A percentile compares a stretch with the other conserved stretches of the same genome.
phyloP scores from a whole-genome alignment of 1,284 basidiomycete species.

The Trichosporon ovoides region DNA sequence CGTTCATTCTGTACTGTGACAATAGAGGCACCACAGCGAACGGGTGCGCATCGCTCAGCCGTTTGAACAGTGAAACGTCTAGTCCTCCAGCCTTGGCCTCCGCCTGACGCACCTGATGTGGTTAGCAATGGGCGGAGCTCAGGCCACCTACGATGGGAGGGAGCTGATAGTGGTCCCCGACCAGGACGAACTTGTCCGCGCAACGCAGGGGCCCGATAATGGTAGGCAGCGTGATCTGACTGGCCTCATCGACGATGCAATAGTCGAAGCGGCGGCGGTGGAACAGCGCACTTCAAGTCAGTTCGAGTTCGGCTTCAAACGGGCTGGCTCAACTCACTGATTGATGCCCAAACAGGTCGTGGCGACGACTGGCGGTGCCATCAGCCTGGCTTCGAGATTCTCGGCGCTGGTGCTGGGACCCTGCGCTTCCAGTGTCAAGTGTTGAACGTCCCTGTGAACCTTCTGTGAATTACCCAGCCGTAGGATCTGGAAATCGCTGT shows the following conservation, averaged over 20 bases:
- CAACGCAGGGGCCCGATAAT: constrained; percentile 88
- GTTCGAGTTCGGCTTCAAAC: constrained; percentile 7
- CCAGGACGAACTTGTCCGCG: constrained; percentile 84
- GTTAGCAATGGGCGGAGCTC: background rate
- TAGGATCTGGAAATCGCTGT: constrained; percentile 66
- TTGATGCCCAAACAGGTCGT: constrained; percentile 91
- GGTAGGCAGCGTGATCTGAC: constrained; percentile 93
- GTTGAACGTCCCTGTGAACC: constrained; percentile 70
- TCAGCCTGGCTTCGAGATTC: constrained; percentile 70
- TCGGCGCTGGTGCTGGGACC: constrained; percentile 61
- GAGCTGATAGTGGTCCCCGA: constrained; percentile 95
- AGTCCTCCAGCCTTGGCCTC: constrained; percentile 77
- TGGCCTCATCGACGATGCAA: constrained; percentile 97
- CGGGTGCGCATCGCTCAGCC: constrained; percentile 79
- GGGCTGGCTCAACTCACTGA: constrained; percentile 59
- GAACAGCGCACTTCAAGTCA: constrained; percentile 66
- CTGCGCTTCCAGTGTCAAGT: constrained; percentile 62
- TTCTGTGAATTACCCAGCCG: constrained; percentile 88
- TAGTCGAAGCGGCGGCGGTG: constrained; percentile 82
- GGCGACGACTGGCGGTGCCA: constrained; percentile 86
- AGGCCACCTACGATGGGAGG: constrained; percentile 70
- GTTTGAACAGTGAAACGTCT: constrained; percentile 83
- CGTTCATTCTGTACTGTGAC: constrained; percentile 94
- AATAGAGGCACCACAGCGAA: constrained; percentile 73
- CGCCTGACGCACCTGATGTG: constrained; percentile 65